A percentile compares a stretch with the other conserved stretches of the same genome.
Conservation (phyloP, 179 eudicot genomes). For the Carnegiea gigantea region DNA sequence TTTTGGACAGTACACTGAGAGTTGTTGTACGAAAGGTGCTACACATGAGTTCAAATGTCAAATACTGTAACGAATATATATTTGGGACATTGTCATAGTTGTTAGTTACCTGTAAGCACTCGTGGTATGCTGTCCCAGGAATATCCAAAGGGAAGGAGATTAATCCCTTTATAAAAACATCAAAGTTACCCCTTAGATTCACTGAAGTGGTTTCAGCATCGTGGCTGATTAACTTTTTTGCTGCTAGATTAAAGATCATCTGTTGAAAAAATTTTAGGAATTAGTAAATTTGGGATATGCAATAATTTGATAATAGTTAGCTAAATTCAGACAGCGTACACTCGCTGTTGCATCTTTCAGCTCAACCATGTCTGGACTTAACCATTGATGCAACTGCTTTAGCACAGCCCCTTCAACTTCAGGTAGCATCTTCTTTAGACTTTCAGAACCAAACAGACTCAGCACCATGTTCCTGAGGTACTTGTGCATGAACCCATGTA, state of each 20-base stretch:
- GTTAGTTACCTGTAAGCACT: slow-evolving; percentile 69
- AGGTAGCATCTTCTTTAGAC: slow-evolving; percentile 78
- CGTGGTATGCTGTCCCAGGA: slow-evolving; percentile 89
- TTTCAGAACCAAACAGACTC: slow-evolving; percentile 73
- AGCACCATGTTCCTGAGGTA: slow-evolving; percentile 87
- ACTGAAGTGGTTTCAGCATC: slow-evolving; percentile 69
- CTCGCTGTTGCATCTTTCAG: slow-evolving; percentile 72
- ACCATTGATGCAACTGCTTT: slow-evolving; percentile 54
- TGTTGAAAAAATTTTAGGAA: slow-evolving; percentile 29
- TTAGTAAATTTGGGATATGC: background rate
- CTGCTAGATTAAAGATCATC: slow-evolving; percentile 86
- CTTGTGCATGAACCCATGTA: slow-evolving; percentile 87
- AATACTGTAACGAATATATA: background rate
- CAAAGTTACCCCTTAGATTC: slow-evolving; percentile 70
- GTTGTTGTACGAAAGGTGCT: background rate
- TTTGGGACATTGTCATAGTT: background rate
- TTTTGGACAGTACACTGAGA: no score
- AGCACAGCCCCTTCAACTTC: slow-evolving; percentile 67
- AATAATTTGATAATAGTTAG: background rate
- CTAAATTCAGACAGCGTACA: slow-evolving; percentile 42
- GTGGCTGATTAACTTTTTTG: slow-evolving; percentile 79
- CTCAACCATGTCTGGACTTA: slow-evolving; percentile 51
- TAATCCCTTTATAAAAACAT: slow-evolving; percentile 75
- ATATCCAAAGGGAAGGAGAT: slow-evolving; percentile 84
- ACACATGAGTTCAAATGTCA: no score